phyloP scores from a whole-genome alignment of 306 rosid species.

The Glycine tomentella region DNA sequence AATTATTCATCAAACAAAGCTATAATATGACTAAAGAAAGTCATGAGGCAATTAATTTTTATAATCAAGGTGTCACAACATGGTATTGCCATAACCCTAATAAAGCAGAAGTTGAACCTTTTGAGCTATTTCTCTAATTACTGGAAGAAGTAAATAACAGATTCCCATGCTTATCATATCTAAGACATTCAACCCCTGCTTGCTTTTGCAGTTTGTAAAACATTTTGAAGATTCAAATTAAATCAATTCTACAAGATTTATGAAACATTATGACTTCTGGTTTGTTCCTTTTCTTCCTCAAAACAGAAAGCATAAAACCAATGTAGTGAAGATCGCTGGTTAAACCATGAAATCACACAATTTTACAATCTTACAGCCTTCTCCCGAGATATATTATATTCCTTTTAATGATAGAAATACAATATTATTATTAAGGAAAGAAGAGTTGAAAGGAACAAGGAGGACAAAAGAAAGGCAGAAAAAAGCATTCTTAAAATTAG shows the following conservation, averaged over 20 bases:
- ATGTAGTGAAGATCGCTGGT: too few species aligned
- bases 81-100: conserved; percentile 10
- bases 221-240: conserved; percentile 34
- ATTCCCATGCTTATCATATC: conserved; percentile 27
- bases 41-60: conserved; percentile 10
- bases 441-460: background rate
- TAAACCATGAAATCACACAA: too few species aligned
- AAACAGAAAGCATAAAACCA: conserved; percentile 1
- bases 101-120: conserved; percentile 27
- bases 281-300: background rate
- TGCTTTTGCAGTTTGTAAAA: conserved; percentile 16
- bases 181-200: conserved; percentile 26
- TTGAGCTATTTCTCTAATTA: conserved; percentile 24
- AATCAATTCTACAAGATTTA: conserved; percentile 19
- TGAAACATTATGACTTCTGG: conserved; percentile 24
- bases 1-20: conserved; percentile 32
- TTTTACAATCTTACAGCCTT: too few species aligned
- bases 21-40: conserved; percentile 30
- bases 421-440: background rate
- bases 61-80: conserved; percentile 26
- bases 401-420: background rate
- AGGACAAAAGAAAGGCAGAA: background rate
- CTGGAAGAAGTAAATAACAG: background rate
- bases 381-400: background rate
- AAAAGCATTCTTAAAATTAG: background rate